Conservation (phyloP, 805 yeast species). For the Spathaspora sp. region DNA sequence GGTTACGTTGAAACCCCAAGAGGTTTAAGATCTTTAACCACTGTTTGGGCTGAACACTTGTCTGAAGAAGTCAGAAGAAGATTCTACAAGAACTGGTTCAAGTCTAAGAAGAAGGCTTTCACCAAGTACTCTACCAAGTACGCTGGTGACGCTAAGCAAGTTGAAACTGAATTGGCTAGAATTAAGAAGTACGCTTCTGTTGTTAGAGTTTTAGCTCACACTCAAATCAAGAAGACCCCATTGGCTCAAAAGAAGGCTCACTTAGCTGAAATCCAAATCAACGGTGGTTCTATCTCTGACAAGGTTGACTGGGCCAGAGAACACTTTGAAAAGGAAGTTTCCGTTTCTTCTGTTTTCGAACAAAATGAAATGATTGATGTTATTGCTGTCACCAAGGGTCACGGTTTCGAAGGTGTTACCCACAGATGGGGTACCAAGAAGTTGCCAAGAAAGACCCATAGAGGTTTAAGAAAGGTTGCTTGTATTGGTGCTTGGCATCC, state of each 20-base stretch:
- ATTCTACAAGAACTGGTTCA: conserved; percentile 99
- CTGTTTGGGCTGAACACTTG: conserved; percentile 99
- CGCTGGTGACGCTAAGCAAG: conserved; percentile 83
- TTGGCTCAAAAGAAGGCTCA: conserved; percentile 99
- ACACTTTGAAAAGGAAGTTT: conserved; percentile 98
- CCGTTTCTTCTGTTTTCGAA: conserved; percentile 94
- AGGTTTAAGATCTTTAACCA: conserved; percentile 98
- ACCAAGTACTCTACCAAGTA: conserved; percentile 99
- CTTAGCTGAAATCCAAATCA: conserved; percentile 98
- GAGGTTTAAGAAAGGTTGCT: conserved; percentile 99
- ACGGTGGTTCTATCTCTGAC: conserved; percentile 98
- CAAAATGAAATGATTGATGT: conserved; percentile 98
- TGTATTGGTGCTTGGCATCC: conserved; percentile 99
- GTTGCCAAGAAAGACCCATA: conserved; percentile 99
- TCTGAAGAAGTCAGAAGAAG: conserved; percentile 99
- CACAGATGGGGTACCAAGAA: conserved; percentile 99
- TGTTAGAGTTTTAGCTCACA: conserved; percentile 99
- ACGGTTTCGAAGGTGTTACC: conserved; percentile 99
- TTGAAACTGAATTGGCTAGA: conserved; percentile 97
- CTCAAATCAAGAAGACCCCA: conserved; percentile 99
- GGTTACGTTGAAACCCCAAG: conserved; percentile 99
- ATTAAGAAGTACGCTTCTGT: conserved; percentile 97
- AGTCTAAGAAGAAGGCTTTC: conserved; percentile 99
- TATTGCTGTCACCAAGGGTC: conserved; percentile 99
- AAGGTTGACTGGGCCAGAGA: conserved; percentile 98